Evolutionary conservation across 2,329 filamentous ascomycete genomes (phyloP), one percentile per base, ranked within the genome.

Genomic region (Westerdykella aurantiaca): DNA sequence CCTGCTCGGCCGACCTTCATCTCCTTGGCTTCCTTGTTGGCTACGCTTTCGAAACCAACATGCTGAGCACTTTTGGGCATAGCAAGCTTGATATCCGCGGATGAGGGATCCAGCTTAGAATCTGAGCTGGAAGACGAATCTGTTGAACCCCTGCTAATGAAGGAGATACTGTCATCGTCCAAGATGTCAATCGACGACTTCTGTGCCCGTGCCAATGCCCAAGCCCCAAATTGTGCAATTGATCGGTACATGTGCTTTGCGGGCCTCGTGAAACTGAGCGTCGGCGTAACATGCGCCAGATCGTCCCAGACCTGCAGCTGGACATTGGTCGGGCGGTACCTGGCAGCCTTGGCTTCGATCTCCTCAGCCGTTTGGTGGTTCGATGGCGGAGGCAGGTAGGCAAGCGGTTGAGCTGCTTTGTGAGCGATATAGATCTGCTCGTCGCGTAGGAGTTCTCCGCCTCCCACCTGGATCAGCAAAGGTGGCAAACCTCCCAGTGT

Each of bases 221-320:
- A 97, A 0, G 90, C 88, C 2, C 89, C 86, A 59, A 98, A 97
- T 55, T 96, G 91, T 0, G 93, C 86, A 41, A 96, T 82, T 1
- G 88, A 87, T 38, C 91, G 80, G 64, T 88, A 97, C 89, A 97
- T 96, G 69, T 86, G 86, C 65, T 97, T 97, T 37, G 91, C 93
- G 0, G 93, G 93, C n/a, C 84, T 79, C 0, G 91, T 97, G 64
- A 95, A 97, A 57, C 88, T 95, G n/a, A 97, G 75, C 0, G 90
- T 96, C 1, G 91, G 88, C 0, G 85, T 83, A 5, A 95, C 90
- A 61, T 97, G 91, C 58, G 93, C 97, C 2, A 97, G 72, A 56
- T 95, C 86, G 45, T 97, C 91, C 90, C 91, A 97, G 1, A 97
- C 84, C 63, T 97, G 93, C 2, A 98, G 76, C 62, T 96, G 89